These are phyloP conservation scores for Bauhinia variegata DNA, from an alignment of 306 rosid species.

Conservation along the genomic window DNA sequence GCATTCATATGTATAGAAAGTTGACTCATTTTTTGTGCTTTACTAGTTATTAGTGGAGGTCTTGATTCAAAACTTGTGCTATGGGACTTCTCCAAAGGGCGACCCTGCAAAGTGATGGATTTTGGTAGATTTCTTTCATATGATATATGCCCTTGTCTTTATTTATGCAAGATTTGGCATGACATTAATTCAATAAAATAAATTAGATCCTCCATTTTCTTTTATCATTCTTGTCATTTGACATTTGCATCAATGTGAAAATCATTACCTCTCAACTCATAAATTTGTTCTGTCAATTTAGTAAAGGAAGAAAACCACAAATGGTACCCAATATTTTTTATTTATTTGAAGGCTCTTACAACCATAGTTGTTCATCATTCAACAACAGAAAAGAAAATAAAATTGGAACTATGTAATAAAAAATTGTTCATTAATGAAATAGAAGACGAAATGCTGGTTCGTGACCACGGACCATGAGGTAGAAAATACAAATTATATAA, in stretches of 20 bases:
- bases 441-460: constrained; percentile 24
- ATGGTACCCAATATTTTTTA: constrained; percentile 11
- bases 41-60: constrained; percentile 89
- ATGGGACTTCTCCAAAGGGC: constrained; percentile 97
- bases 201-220: background rate
- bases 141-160: constrained; percentile 22
- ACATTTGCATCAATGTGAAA: constrained; percentile 18
- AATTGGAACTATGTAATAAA: background rate
- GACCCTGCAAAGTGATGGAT: constrained; percentile 63
- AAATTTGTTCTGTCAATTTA: background rate
- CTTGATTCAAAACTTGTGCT: constrained; percentile 82
- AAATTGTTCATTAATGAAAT: constrained; percentile 20
- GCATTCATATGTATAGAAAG: constrained; percentile 18
- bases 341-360: constrained; percentile 22
- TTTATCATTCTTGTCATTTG: constrained; percentile 6
- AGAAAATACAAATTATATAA: constrained; percentile 18
- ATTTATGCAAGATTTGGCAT: constrained; percentile 16
- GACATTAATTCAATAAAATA: constrained; percentile 15
- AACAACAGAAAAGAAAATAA: constrained; percentile 1
- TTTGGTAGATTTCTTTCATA: constrained; percentile 54
- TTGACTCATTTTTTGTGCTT: constrained; percentile 29
- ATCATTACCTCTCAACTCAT: constrained; percentile 16
- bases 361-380: constrained; percentile 23
- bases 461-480: constrained; percentile 7
- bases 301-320: constrained; percentile 6